These are phyloP conservation scores for Pisolithus orientalis DNA, from an alignment of 768 basidiomycete genomes.

Conservation along the genomic window DNA sequence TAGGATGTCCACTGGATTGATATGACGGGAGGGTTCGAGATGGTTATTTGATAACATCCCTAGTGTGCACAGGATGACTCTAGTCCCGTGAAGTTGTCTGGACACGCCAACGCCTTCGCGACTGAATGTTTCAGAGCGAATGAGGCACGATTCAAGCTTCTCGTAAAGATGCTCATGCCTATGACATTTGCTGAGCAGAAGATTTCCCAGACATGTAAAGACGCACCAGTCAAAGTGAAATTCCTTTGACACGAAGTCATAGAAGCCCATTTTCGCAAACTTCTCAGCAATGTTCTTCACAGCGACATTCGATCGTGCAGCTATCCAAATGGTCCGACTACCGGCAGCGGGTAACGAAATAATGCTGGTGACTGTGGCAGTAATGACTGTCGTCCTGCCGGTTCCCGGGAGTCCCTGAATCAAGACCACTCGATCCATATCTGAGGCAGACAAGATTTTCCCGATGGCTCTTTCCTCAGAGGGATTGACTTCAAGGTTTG, in stretches of 20 bases:
- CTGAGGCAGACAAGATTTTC: slow-evolving; percentile 20
- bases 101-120: too few relatives aligned
- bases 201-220: not conserved
- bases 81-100: slow-evolving; percentile 19
- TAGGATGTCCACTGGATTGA: slow-evolving; percentile 30
- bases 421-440: slow-evolving; percentile 16
- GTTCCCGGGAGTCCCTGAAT: slow-evolving; percentile 18
- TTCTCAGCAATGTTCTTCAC: slow-evolving; percentile 53
- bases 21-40: slow-evolving; percentile 9
- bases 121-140: too few relatives aligned
- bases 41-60: slow-evolving; percentile 35
- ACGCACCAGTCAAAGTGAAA: slow-evolving; percentile 42
- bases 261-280: slow-evolving; percentile 26
- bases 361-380: slow-evolving; percentile 27
- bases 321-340: too few relatives aligned
- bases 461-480: slow-evolving; percentile 25
- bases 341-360: slow-evolving; percentile 43
- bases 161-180: slow-evolving; percentile 50
- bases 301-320: slow-evolving; percentile 27
- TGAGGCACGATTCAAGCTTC: not conserved
- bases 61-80: slow-evolving; percentile 42
- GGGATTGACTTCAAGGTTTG: slow-evolving; percentile 9
- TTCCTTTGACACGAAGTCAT: slow-evolving; percentile 36
- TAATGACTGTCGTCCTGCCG: slow-evolving; percentile 38
- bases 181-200: not conserved